Percentiles rank a stretch among this genome's conserved stretches.
Evolutionary conservation across 768 basidiomycete genomes (phyloP).

Genomic region (Phylloporus rhodoxanthus): DNA sequence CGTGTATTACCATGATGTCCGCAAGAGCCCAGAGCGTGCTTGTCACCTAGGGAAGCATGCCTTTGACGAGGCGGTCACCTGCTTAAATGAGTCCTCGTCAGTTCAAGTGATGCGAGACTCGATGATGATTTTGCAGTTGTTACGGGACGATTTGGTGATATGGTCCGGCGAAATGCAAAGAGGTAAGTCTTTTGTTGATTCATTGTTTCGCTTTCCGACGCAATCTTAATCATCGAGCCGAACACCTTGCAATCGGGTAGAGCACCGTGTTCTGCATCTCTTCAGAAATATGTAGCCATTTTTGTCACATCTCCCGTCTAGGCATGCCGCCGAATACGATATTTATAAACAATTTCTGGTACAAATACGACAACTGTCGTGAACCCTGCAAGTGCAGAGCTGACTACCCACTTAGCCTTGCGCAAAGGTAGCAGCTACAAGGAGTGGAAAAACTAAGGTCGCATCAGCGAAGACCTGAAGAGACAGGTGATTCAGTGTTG

Average conservation of each 20-base stretch:
- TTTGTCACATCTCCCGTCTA: not conserved
- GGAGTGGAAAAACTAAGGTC: constrained; percentile 89
- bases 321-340: constrained; percentile 7
- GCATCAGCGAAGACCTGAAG: constrained; percentile 85
- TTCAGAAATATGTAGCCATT: constrained; percentile 2
- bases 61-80: constrained; percentile 82
- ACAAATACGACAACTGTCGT: not conserved
- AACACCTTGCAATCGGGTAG: constrained; percentile 18
- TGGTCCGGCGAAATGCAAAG: constrained; percentile 75
- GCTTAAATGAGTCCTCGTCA: constrained; percentile 43
- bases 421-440: constrained; percentile 94
- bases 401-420: constrained; percentile 27
- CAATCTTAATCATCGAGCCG: constrained; percentile 16
- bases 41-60: constrained; percentile 89
- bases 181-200: constrained; percentile 22
- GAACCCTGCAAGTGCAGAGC: not conserved
- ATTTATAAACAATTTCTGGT: constrained; percentile 7
- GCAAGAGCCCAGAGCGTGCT: constrained; percentile 78
- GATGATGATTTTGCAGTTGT: constrained; percentile 74
- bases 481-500: constrained; percentile 2
- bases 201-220: constrained; percentile 10
- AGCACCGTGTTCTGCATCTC: not conserved
- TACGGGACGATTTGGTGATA: constrained; percentile 79
- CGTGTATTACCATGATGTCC: constrained; percentile 89
- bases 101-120: constrained; percentile 57